Evolutionary conservation across 139 green algal genomes (phyloP), one percentile per base, ranked within the genome.

Genomic region (Spirogloea muscicola): DNA sequence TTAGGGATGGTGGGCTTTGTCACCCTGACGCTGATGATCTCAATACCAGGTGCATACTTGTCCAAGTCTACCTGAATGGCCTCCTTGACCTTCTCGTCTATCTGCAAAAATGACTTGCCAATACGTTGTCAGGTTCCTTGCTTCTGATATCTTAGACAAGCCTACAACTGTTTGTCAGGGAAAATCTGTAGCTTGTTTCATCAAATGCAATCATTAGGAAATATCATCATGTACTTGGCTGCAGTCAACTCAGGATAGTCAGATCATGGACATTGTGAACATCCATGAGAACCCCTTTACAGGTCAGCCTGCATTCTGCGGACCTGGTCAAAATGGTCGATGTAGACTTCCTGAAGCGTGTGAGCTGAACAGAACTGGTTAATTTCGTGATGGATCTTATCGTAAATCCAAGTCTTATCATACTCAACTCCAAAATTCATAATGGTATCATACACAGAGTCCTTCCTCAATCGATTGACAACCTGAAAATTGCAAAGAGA

Each of bases 341-440:
- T 88, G 79, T 88, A 89, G 31, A 89, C 83, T 67, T 89, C 78
- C 68, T 82, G 82, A 43, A 87, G 59, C 1, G 64, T 66, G 65
- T 87, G 79, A 2, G 21, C 43, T 46, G 37, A 76, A 72, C 85
- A 89, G 66, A 89, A 86, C 82, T 89, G 85, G 72, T 87, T 88
- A 64, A 89, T 88, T 64, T 89, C 85, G 48, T 89, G 85, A 36
- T 89, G 82, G 29, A 88, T 82, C 63, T 86, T 85, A 74, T 86
- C 83, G 62, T 85, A 89, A 58, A 89, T 89, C 84, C 84, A 89
- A 1, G 76, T 87, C 51, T 76, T 74, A 44, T 89, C 84, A 58
- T 89, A 89, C 4, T 87, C 36, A 5, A 80, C 69, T 9, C 84
- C 84, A 70, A 81, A 88, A 7, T 87, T 72, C n/a, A 46, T 81